Base-by-base conservation (phyloP, 805 yeast species). In the Metschnikowia lunata region DNA sequence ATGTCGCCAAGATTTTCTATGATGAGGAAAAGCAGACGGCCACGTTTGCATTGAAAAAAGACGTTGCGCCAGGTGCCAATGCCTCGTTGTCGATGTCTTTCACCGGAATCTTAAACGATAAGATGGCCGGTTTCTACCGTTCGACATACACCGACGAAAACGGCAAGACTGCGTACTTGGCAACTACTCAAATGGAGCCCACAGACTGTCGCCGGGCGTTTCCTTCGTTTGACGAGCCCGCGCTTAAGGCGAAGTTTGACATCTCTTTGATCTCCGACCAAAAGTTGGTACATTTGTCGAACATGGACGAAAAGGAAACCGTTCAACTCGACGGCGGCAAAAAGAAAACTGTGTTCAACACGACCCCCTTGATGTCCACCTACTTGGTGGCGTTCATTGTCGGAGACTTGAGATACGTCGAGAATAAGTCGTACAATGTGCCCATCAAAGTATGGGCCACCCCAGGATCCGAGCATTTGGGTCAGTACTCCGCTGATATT, bases 221-320 rank as follows among this genome's bases (percentile, higher is more conserved):
- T 74, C 95, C 95, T 30, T 85, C 85, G 59, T 84, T 82, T 57
- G 95, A 86, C 64, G 93, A 85, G 62, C 95, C 95, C 18, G 79
- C 85, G 45, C 74, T 83, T 47, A 86, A 86, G 67, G 88, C 93
- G 23, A 72, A 80, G 40, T 86, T 83, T 57, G 83, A 80, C 45
- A 71, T 86, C 46, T 67, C 81, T 32, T 71, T 86, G 60, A 71
- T 83, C 46, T 76, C 85, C 38, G 74, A 74, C 51, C 68, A 71
- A 50, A 61, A 70, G 29, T 68, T 80, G 54, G 81, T 83, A 34
- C 79, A 81, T 54, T 71, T 83, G 57, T 81, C 87, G 30, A 83
- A 83, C 67, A 82, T 82, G 88, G 85, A 81, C 60, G 82, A 72
- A 26, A 74, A 72, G 51, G 66, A 65, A 31, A 80, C 80, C 47